phyloP scores from a whole-genome alignment of 2,329 filamentous ascomycete genomes.

The Fusarium sp. region DNA sequence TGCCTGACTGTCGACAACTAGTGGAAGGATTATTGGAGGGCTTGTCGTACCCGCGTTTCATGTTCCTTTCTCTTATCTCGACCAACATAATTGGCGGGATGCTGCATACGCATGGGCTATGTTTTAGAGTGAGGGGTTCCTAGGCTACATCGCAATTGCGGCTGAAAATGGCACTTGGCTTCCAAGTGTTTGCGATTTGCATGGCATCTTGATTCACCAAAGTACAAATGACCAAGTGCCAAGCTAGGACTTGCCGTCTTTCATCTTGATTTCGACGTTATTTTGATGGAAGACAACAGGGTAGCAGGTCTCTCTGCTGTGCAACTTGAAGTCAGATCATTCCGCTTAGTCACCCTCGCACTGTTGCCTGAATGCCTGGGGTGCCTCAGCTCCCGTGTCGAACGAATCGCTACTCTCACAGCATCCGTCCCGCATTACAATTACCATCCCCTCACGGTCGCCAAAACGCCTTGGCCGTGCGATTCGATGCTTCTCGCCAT shows the following conservation, averaged over 20 bases:
- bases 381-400: background rate
- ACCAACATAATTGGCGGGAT: background rate
- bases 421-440: background rate
- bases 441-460: background rate
- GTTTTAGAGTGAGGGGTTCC: background rate
- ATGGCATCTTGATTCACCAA: background rate
- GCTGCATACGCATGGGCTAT: background rate
- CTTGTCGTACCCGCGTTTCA: background rate
- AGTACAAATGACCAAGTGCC: background rate
- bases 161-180: background rate
- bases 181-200: background rate
- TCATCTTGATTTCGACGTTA: background rate
- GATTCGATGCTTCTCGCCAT: background rate
- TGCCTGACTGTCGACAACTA: background rate
- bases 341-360: background rate
- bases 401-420: background rate
- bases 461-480: background rate
- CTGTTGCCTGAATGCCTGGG: background rate
- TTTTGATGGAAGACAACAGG: background rate
- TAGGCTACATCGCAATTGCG: background rate
- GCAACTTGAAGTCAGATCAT: background rate
- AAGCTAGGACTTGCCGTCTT: background rate
- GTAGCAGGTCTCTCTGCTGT: background rate
- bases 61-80: background rate
- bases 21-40: background rate